A percentile compares a stretch with the other conserved stretches of the same genome.
Conservation (phyloP, 495 filamentous ascomycete genomes). For the Physcia stellaris region DNA sequence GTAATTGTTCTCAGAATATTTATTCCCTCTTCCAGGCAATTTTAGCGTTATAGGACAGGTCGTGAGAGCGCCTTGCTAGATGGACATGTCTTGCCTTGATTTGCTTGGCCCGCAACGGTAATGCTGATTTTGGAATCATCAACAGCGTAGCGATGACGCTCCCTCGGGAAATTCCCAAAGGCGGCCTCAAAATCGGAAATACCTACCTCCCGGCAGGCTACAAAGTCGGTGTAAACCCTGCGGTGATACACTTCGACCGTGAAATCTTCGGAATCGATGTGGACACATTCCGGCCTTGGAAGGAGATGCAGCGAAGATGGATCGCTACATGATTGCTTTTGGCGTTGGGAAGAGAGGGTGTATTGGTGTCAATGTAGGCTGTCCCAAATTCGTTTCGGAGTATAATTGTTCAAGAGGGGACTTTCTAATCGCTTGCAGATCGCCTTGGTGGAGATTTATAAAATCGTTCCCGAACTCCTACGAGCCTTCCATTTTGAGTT, state of each 20-base stretch:
- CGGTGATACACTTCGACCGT: slow-evolving; percentile 38
- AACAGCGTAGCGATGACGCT: slow-evolving; percentile 47
- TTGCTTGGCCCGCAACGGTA: no score
- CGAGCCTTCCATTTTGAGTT: slow-evolving; percentile 47
- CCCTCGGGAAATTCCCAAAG: slow-evolving; percentile 24
- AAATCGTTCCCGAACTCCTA: slow-evolving; percentile 59
- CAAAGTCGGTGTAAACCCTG: slow-evolving; percentile 15
- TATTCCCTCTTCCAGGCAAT: no score
- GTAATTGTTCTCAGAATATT: no score
- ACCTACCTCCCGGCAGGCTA: slow-evolving; percentile 4
- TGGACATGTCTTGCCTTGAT: no score
- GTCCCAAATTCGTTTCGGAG: background rate
- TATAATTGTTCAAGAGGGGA: background rate
- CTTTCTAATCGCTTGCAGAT: slow-evolving; percentile 33
- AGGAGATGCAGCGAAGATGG: slow-evolving; percentile 20
- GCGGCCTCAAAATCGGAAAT: slow-evolving; percentile 3
- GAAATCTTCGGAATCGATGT: slow-evolving; percentile 42
- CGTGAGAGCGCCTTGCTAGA: no score
- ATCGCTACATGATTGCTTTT: slow-evolving; percentile 34
- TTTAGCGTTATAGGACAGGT: no score
- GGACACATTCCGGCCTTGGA: slow-evolving; percentile 38
- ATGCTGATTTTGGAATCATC: no score
- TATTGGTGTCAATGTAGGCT: slow-evolving; percentile 58
- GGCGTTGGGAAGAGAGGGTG: slow-evolving; percentile 53
- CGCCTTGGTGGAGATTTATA: slow-evolving; percentile 64